Conservation (phyloP, 2,329 filamentous ascomycete genomes). For the Gnomoniopsis smithogilvyi region DNA sequence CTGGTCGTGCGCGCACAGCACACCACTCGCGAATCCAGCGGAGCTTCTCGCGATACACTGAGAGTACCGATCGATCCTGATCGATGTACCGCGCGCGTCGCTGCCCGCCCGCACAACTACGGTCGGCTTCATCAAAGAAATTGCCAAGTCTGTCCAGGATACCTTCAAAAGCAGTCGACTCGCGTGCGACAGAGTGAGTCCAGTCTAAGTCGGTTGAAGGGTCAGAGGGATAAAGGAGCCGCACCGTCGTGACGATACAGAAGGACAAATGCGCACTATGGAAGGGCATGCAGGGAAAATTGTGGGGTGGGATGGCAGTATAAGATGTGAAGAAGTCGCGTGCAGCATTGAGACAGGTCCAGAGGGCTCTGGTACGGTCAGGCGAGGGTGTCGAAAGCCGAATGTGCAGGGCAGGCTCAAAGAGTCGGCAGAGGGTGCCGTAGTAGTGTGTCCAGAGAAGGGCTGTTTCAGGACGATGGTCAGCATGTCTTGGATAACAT, state of each 20-base stretch:
- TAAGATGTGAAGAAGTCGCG: conserved; percentile 27
- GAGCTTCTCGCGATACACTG: conserved; percentile 32
- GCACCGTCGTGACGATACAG: conserved; percentile 30
- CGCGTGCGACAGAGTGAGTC: conserved; percentile 31
- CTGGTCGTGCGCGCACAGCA: background rate
- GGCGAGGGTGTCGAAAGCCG: conserved; percentile 18
- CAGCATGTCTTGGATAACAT: background rate
- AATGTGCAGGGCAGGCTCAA: conserved; percentile 34
- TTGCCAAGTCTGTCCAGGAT: conserved; percentile 27
- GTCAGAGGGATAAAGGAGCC: conserved; percentile 32
- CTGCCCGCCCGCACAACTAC: background rate
- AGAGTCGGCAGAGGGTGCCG: conserved; percentile 31
- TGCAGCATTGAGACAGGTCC: conserved; percentile 32
- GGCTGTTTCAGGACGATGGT: conserved; percentile 21
- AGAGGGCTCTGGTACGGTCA: conserved; percentile 31
- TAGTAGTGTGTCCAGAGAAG: conserved; percentile 33
- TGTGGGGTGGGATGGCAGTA: conserved; percentile 23
- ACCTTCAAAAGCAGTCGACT: conserved; percentile 30
- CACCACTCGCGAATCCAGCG: conserved; percentile 41
- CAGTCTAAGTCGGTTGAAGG: conserved; percentile 29
- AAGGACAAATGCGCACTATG: conserved; percentile 31
- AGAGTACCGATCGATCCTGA: conserved; percentile 28
- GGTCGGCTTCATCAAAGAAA: conserved; percentile 30
- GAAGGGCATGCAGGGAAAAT: conserved; percentile 29
- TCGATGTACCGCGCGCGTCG: conserved; percentile 21